A percentile compares a stretch with the other conserved stretches of the same genome.
phyloP scores from a whole-genome alignment of 805 yeast species.

The Wickerhamomyces ciferrii region DNA sequence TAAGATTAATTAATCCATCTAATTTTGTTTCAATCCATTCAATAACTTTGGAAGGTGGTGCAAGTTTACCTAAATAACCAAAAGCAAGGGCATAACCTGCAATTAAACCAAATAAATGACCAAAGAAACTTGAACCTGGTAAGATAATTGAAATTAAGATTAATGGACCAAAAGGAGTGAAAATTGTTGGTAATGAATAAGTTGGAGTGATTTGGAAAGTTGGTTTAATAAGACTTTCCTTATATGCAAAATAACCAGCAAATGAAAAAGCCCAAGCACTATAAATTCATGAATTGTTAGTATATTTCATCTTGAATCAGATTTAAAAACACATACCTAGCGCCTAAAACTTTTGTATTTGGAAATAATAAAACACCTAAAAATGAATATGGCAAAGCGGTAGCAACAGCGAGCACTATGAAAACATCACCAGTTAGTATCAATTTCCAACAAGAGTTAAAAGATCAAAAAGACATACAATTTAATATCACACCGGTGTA shows the following conservation, averaged over 20 bases:
- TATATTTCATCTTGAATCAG: not conserved
- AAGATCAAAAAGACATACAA: constrained; percentile 11
- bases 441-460: not conserved
- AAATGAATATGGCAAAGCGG: constrained; percentile 38
- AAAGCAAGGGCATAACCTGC: constrained; percentile 61
- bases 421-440: no score
- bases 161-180: constrained; percentile 51
- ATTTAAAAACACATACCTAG: constrained; percentile 25
- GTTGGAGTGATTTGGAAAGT: constrained; percentile 32
- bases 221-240: constrained; percentile 36
- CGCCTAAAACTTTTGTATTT: constrained; percentile 51
- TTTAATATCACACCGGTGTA: constrained; percentile 80
- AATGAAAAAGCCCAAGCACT: constrained; percentile 72
- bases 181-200: constrained; percentile 50
- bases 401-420: constrained; percentile 50
- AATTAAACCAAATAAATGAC: constrained; percentile 63
- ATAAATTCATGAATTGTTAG: not conserved
- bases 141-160: constrained; percentile 43
- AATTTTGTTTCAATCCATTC: constrained; percentile 59
- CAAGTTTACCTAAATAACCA: constrained; percentile 50
- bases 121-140: constrained; percentile 68
- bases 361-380: constrained; percentile 41
- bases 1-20: constrained; percentile 40
- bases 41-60: constrained; percentile 62
- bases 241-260: constrained; percentile 52